Evolutionary conservation across 1,139 yeast species (phyloP), one percentile per base, ranked within the genome.

Genomic region (Yamadazyma songkhlaensis): DNA sequence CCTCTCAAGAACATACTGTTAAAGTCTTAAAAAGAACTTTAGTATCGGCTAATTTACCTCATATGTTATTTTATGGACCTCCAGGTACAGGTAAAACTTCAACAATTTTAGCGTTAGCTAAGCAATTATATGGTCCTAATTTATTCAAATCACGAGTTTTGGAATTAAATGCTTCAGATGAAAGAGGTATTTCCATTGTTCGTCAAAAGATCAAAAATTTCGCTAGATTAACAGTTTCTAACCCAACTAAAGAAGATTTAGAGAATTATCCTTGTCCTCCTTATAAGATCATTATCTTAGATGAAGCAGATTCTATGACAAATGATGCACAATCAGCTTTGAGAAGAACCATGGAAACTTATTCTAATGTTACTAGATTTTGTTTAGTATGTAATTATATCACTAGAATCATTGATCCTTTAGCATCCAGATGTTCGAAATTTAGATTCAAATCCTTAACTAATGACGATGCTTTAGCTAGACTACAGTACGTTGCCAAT

Each of bases 301-400:
- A 92, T 64, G 98, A 92, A 61, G 98, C 98, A 0, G 98, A 92
- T 59, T 86, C 95, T 13, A 92, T 92, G 98, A 92, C 98, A n/a
- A 79, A 86, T 34, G 98, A 92, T 60, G 98, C 98, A 0, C 98
- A 92, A 58, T 77, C 92, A 34, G 98, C 98, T 0, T 67, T 92
- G 44, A 79, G 98, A 63, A 77, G 98, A 60, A 92, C 97, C 2
- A 92, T 92, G 96, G 99, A 92, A 58, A 87, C 84, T 6, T 92
- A 89, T 61, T 85, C 97, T 3, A 77, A 77, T 32, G 90, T 90
- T 35, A 92, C 98, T 1, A 72, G 99, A 49, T 92, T 92, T 62
- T 90, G 97, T 59, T 67, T 92, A 47, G 84, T 92, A 40, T 94
- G 98, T 70, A 92, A 92, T 56, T 92, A 92, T 60, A 94, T 94